phyloP scores from a whole-genome alignment of 2,329 filamentous ascomycete genomes.

The Scolecobasidium constrictum region DNA sequence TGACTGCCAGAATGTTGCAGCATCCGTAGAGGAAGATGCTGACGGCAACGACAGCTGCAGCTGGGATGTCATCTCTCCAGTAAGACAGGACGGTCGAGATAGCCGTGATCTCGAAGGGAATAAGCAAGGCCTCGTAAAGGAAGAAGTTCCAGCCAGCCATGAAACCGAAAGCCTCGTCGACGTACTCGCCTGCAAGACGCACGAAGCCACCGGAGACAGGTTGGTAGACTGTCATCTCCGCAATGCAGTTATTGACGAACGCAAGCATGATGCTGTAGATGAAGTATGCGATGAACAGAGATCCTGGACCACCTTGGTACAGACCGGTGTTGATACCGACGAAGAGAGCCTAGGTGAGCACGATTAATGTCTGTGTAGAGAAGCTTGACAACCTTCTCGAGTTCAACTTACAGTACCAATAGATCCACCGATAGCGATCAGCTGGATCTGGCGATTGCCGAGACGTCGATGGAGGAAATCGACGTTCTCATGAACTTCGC shows the following conservation, averaged over 20 bases:
- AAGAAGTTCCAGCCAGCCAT: conserved; percentile 41
- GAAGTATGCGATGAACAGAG: conserved; percentile 9
- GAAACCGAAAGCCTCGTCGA: conserved; percentile 38
- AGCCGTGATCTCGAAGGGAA: conserved; percentile 42
- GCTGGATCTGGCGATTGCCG: conserved; percentile 29
- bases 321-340: conserved; percentile 13
- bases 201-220: conserved; percentile 26
- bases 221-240: conserved; percentile 40
- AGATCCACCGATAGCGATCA: conserved; percentile 29
- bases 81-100: conserved; percentile 39
- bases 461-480: conserved; percentile 28
- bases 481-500: conserved; percentile 19
- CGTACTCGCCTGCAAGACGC: conserved; percentile 25
- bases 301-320: conserved; percentile 9
- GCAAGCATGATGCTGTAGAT: conserved; percentile 10
- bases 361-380: conserved; percentile 19
- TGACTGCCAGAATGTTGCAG: conserved; percentile 32
- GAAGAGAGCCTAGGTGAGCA: conserved; percentile 18
- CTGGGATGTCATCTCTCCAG: conserved; percentile 37
- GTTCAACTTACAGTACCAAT: conserved; percentile 24
- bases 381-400: conserved; percentile 26
- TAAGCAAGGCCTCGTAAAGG: conserved; percentile 38
- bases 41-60: conserved; percentile 28
- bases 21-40: conserved; percentile 10
- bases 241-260: conserved; percentile 18